These are phyloP conservation scores for Friedmanniomyces simplex DNA, from an alignment of 495 filamentous ascomycete species.

Conservation along the genomic window DNA sequence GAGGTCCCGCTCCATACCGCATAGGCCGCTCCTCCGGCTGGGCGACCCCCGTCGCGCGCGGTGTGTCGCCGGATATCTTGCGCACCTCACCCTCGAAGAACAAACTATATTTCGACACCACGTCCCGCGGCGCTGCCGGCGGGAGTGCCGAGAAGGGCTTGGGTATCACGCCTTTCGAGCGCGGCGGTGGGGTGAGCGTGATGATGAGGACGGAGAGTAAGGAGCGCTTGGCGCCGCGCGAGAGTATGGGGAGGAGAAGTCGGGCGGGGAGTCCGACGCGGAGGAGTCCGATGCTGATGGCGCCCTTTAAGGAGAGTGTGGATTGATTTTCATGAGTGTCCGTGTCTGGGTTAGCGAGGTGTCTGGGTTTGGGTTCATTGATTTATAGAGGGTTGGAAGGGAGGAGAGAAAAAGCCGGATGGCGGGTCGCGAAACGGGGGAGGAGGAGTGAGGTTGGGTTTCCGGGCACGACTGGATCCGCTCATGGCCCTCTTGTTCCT, in stretches of 20 bases:
- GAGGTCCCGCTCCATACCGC: conserved; percentile 42
- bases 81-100: conserved; percentile 1
- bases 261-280: conserved; percentile 54
- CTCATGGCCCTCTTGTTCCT: background rate
- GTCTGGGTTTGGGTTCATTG: too few species aligned
- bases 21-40: conserved; percentile 49
- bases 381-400: too few species aligned
- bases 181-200: conserved; percentile 49
- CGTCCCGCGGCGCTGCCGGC: conserved; percentile 27
- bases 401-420: too few species aligned
- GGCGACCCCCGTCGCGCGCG: conserved; percentile 45
- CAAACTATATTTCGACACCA: conserved; percentile 24
- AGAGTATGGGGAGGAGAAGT: conserved; percentile 40
- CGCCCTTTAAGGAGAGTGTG: conserved; percentile 34
- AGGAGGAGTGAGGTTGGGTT: background rate
- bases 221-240: conserved; percentile 48
- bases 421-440: too few species aligned
- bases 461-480: background rate
- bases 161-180: conserved; percentile 50
- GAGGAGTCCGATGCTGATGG: conserved; percentile 50
- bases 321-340: conserved; percentile 14
- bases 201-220: conserved; percentile 72
- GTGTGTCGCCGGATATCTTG: conserved; percentile 24
- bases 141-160: conserved; percentile 22
- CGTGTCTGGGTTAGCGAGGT: conserved; percentile 13